These are phyloP conservation scores for Neltuma alba DNA, from an alignment of 306 rosid species.

Conservation along the genomic window DNA sequence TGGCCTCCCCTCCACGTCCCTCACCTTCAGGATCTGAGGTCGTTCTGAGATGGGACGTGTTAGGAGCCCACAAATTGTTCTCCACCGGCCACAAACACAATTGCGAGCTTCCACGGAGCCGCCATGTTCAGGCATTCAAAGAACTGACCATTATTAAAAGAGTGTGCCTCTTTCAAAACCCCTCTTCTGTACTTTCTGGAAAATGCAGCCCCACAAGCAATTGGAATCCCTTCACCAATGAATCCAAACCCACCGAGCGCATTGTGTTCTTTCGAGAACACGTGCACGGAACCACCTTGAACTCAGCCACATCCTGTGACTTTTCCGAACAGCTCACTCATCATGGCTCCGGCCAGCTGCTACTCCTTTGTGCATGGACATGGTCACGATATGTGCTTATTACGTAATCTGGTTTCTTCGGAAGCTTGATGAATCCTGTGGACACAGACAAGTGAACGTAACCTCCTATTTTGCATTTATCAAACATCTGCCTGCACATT, in stretches of 20 bases:
- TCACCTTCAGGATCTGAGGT: slow-evolving; percentile 91
- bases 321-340: slow-evolving; percentile 92
- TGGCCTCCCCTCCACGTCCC: slow-evolving; percentile 84
- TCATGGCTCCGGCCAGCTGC: slow-evolving; percentile 75
- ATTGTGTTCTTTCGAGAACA: slow-evolving; percentile 83
- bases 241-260: slow-evolving; percentile 81
- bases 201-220: slow-evolving; percentile 85
- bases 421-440: slow-evolving; percentile 80
- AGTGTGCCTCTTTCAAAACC: slow-evolving; percentile 59
- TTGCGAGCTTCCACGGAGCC: slow-evolving; percentile 83
- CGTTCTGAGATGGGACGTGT: slow-evolving; percentile 81
- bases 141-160: slow-evolving; percentile 79
- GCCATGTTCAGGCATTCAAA: slow-evolving; percentile 91
- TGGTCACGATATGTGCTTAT: slow-evolving; percentile 83
- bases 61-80: slow-evolving; percentile 84
- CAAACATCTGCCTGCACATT: slow-evolving; percentile 95
- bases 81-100: slow-evolving; percentile 83
- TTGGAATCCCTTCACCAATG: slow-evolving; percentile 86
- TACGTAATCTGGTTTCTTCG: slow-evolving; percentile 64
- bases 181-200: slow-evolving; percentile 66
- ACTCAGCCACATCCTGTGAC: slow-evolving; percentile 84
- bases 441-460: slow-evolving; percentile 89
- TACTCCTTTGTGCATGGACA: slow-evolving; percentile 81
- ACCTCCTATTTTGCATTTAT: slow-evolving; percentile 84
- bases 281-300: slow-evolving; percentile 92